Percentiles rank a stretch among this genome's conserved stretches.
These are phyloP conservation scores for Hypholoma fasciculare DNA, from an alignment of 768 basidiomycete species.

Conservation along the genomic window DNA sequence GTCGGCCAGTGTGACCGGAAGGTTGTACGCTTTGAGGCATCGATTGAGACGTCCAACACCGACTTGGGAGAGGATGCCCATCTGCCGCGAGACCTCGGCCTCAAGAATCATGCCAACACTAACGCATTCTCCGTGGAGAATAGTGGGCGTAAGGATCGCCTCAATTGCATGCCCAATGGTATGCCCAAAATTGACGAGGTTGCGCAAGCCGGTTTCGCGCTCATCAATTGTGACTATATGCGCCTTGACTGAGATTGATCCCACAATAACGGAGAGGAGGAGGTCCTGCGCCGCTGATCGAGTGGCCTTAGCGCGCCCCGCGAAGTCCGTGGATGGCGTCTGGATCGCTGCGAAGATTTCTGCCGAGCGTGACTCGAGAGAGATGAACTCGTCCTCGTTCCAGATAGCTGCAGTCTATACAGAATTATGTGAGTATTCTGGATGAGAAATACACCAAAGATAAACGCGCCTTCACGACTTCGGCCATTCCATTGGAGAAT, in stretches of 20 bases:
- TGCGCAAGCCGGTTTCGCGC: constrained; percentile 94
- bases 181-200: constrained; percentile 99
- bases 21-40: constrained; percentile 87
- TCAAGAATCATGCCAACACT: constrained; percentile 96
- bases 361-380: constrained; percentile 81
- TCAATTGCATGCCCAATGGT: constrained; percentile 99
- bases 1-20: constrained; percentile 82
- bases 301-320: constrained; percentile 57
- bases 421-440: neutral
- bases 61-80: constrained; percentile 89
- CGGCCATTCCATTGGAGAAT: constrained; percentile 99
- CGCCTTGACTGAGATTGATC: constrained; percentile 93
- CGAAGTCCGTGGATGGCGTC: constrained; percentile 58
- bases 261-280: constrained; percentile 87
- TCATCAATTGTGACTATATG: constrained; percentile 98
- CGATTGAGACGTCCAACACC: constrained; percentile 88
- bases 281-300: constrained; percentile 80
- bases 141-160: constrained; percentile 88
- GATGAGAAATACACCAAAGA: neutral
- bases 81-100: constrained; percentile 86
- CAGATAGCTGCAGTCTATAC: constrained; percentile 98
- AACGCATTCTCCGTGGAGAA: constrained; percentile 97
- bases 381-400: constrained; percentile 87
- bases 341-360: constrained; percentile 88
- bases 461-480: constrained; percentile 85